Evolutionary conservation across 2,329 filamentous ascomycete species (phyloP).

Genomic region (Pseudogymnoascus sp.): DNA sequence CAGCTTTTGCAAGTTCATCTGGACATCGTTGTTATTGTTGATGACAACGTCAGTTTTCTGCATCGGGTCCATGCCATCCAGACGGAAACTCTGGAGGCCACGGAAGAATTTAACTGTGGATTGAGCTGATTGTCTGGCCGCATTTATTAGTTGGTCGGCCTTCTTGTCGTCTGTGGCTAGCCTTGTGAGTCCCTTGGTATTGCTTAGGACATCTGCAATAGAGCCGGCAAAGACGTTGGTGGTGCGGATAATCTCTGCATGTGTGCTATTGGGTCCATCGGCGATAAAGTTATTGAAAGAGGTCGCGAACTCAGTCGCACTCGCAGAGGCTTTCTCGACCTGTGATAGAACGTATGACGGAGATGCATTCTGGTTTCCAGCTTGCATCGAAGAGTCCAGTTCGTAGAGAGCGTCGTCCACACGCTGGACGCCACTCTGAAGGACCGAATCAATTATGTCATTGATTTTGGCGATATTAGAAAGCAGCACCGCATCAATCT

Average conservation of each 20-base stretch:
- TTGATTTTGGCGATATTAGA: constrained; percentile 89
- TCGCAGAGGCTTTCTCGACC: constrained; percentile 92
- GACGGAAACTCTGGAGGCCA: constrained; percentile 82
- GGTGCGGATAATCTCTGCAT: constrained; percentile 86
- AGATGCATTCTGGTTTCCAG: constrained; percentile 95
- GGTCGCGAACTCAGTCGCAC: constrained; percentile 93
- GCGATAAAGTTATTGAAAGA: constrained; percentile 98
- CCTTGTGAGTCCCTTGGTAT: constrained; percentile 89
- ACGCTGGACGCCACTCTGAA: constrained; percentile 85
- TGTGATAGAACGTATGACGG: constrained; percentile 92
- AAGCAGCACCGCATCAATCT: constrained; percentile 83
- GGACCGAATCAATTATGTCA: constrained; percentile 92
- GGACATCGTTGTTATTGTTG: constrained; percentile 93
- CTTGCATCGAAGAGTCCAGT: constrained; percentile 95
- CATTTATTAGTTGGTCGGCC: constrained; percentile 74
- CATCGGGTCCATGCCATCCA: constrained; percentile 81
- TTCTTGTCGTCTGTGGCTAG: constrained; percentile 96
- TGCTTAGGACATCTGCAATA: constrained; percentile 87
- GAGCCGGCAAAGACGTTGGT: constrained; percentile 86
- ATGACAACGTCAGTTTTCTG: constrained; percentile 97
- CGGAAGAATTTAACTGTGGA: constrained; percentile 94
- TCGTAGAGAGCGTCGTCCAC: constrained; percentile 97
- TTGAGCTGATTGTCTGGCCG: constrained; percentile 75
- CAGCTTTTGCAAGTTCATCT: constrained; percentile 85
- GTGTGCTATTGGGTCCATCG: constrained; percentile 83